Evolutionary conservation across 192 early-diverging fungal species (phyloP).

Genomic region (Pilobolus umbonatus): DNA sequence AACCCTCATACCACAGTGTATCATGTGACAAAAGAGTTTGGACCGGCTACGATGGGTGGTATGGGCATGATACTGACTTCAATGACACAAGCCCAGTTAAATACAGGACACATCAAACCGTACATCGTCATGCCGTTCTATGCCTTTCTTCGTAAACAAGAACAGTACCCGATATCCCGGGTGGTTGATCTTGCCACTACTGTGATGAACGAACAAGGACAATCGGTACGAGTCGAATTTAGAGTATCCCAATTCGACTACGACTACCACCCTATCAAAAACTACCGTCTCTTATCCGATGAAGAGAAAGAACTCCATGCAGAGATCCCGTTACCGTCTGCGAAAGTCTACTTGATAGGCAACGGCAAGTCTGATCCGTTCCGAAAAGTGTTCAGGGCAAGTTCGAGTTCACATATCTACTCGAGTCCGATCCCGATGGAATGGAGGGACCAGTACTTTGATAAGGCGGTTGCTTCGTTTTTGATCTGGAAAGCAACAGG

Average conservation of each 20-base stretch:
- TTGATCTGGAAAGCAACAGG: conserved; percentile 35
- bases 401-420: conserved; percentile 40
- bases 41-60: conserved; percentile 48
- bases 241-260: conserved; percentile 32
- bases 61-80: conserved; percentile 51
- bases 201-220: conserved; percentile 33
- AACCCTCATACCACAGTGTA: conserved; percentile 40
- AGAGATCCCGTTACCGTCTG: not conserved
- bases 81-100: conserved; percentile 41
- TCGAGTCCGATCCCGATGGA: conserved; percentile 44
- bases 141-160: conserved; percentile 34
- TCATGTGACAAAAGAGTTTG: conserved; percentile 57
- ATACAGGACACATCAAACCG: conserved; percentile 32
- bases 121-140: conserved; percentile 49
- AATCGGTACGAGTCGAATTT: conserved; percentile 28
- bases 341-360: conserved; percentile 46
- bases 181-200: conserved; percentile 28
- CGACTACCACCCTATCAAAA: conserved; percentile 7
- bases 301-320: not conserved
- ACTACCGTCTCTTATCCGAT: not conserved
- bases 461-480: conserved; percentile 47
- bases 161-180: conserved; percentile 17
- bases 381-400: conserved; percentile 37
- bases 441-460: conserved; percentile 56
- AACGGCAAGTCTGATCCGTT: conserved; percentile 41